Percentiles rank a stretch among this genome's conserved stretches.
phyloP scores from a whole-genome alignment of 495 filamentous ascomycete genomes.

The Penicillium tannophilum region DNA sequence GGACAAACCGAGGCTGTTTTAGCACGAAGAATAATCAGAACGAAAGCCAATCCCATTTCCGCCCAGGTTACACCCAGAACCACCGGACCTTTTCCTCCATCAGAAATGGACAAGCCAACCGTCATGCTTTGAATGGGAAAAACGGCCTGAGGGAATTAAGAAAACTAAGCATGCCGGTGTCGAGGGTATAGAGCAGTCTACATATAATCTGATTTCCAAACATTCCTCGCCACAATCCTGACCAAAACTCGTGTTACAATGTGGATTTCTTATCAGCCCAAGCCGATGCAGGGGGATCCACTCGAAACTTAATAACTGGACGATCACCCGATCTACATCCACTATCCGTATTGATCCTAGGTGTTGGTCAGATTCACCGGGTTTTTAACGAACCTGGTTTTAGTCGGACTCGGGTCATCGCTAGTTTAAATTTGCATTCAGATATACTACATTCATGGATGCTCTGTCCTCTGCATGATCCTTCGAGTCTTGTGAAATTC shows the following conservation, averaged over 20 bases:
- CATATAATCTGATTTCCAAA: not conserved
- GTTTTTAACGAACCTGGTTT: not conserved
- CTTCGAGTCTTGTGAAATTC: not conserved
- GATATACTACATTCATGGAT: no score
- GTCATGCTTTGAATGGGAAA: constrained; percentile 2
- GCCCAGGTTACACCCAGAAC: constrained; percentile 33
- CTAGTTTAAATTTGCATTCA: no score
- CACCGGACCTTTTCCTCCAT: constrained; percentile 28
- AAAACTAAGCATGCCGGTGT: no score
- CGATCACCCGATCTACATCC: not conserved
- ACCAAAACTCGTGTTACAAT: not conserved
- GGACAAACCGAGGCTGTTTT: constrained; percentile 27
- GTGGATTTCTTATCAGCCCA: not conserved
- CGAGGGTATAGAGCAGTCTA: not conserved
- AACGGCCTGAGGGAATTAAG: not conserved
- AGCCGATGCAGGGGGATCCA: not conserved
- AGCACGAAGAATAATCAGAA: constrained; percentile 28
- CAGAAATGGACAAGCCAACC: constrained; percentile 3
- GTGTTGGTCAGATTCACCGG: no score
- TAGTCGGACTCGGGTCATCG: not conserved
- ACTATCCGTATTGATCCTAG: not conserved
- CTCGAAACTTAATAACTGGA: not conserved
- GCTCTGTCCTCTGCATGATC: no score
- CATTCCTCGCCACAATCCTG: not conserved
- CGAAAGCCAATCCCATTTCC: constrained; percentile 25